Conservation (phyloP, 306 rosid species). For the Quercus cerris region DNA sequence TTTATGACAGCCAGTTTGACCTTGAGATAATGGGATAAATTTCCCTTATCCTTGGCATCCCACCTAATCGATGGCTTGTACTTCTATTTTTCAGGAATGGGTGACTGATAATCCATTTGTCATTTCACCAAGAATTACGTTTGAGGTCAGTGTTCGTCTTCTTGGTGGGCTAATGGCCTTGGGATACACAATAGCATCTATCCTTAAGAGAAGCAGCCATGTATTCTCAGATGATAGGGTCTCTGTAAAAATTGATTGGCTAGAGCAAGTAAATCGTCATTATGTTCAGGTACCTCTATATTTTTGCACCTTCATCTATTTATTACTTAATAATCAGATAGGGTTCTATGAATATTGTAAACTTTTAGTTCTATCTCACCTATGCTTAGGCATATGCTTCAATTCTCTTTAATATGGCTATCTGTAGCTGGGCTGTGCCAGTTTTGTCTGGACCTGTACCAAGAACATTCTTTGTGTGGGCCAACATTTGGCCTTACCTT, state of each 20-base stretch:
- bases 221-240: slow-evolving; percentile 68
- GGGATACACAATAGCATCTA: slow-evolving; percentile 97
- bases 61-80: slow-evolving; percentile 23
- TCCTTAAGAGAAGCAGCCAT: slow-evolving; percentile 91
- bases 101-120: slow-evolving; percentile 94
- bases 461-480: background rate
- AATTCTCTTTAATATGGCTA: background rate
- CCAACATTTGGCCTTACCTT: background rate
- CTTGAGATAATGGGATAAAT: background rate
- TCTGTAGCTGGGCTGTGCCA: background rate
- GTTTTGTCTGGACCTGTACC: background rate
- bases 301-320: background rate
- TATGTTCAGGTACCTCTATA: slow-evolving; percentile 74
- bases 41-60: slow-evolving; percentile 9
- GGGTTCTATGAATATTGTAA: slow-evolving; percentile 2
- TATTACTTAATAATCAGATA: slow-evolving; percentile 12
- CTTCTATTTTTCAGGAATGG: slow-evolving; percentile 76
- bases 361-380: background rate
- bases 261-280: slow-evolving; percentile 83
- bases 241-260: slow-evolving; percentile 91
- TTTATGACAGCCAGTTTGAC: too few relatives aligned
- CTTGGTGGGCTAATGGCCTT: slow-evolving; percentile 99
- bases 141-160: slow-evolving; percentile 98
- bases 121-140: slow-evolving; percentile 97
- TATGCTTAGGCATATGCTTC: slow-evolving; percentile 14